Evolutionary conservation across 1,139 yeast genomes (phyloP).

Genomic region (Pichia sp.): DNA sequence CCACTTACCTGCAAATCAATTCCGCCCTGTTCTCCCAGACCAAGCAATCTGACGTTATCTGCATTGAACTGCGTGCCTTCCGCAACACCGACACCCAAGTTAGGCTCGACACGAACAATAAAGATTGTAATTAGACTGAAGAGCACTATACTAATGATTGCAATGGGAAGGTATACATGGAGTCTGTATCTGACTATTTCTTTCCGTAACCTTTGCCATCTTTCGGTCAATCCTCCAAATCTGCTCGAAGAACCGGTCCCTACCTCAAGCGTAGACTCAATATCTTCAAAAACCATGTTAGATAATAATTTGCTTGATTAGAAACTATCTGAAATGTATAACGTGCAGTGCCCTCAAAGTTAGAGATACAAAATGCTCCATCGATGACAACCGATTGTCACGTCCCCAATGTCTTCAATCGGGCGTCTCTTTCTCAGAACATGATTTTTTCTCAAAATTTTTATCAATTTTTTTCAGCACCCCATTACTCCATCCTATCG

Average conservation of each 20-base stretch:
- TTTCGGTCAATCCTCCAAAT: background rate
- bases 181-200: slow-evolving; percentile 18
- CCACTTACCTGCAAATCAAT: slow-evolving; percentile 32
- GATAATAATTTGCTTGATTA: too few species aligned
- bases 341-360: too few species aligned
- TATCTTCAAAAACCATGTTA: background rate
- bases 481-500: background rate
- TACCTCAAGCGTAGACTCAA: slow-evolving; percentile 7
- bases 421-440: background rate
- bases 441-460: background rate
- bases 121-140: slow-evolving; percentile 18
- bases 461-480: background rate
- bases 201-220: slow-evolving; percentile 7
- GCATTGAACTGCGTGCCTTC: slow-evolving; percentile 33
- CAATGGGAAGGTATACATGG: slow-evolving; percentile 24
- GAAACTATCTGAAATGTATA: too few species aligned
- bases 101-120: slow-evolving; percentile 25
- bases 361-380: too few species aligned
- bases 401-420: background rate
- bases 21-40: slow-evolving; percentile 30
- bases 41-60: slow-evolving; percentile 30
- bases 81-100: slow-evolving; percentile 30
- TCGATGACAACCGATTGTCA: background rate
- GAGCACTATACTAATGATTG: slow-evolving; percentile 10
- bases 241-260: background rate